Base-by-base conservation (phyloP, 73 alveolate genomes). In the Paramecium bursaria region DNA sequence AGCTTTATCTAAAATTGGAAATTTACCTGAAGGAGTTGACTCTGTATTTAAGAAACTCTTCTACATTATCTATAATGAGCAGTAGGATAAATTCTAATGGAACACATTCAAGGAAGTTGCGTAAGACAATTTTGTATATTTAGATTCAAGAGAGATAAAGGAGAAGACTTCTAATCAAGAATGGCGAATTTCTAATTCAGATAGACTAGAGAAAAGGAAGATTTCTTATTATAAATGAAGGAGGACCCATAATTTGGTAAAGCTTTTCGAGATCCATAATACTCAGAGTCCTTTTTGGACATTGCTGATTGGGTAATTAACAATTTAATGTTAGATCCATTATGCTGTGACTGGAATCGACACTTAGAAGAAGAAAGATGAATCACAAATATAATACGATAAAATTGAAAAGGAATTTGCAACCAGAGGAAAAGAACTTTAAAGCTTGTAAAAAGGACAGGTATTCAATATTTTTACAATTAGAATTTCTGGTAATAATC, bases 261-360 rank as follows among this genome's bases (percentile, higher is more conserved):
- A 17, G 82, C 44, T 2, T 67, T 19, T 67, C 22, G 44, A 67
- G 82, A 67, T 42, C 82, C 82, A 17, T 7, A 14, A 14, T 67
- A 67, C 30, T 39, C 82, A 7, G 44, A 67, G 50, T 53, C 82
- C 17, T 67, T 67, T 19, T 42, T 67, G 19, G 82, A 67, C 21
- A 67, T 67, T 13, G 82, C 82, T 0, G 82, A 67, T 67, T 67
- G 82, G 82, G 82, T 67, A 67, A 21, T n/a, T 39, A 39, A 13
- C 13, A 2, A 27, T 39, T 4, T 3, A 4, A 35, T 29, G 11
- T 39, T 14, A 67, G 82, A 67, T 67, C 44, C 82, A 67, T 47
- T 67, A 25, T 67, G 82, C 61, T 5, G 82, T 67, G 0, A 39
- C 82, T n/a, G 82, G 82, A 19, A 67, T 67, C 21, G 82, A 67